A percentile compares a stretch with the other conserved stretches of the same genome.
phyloP scores from a whole-genome alignment of 495 filamentous ascomycete species.

The Annulohypoxylon moriforme region DNA sequence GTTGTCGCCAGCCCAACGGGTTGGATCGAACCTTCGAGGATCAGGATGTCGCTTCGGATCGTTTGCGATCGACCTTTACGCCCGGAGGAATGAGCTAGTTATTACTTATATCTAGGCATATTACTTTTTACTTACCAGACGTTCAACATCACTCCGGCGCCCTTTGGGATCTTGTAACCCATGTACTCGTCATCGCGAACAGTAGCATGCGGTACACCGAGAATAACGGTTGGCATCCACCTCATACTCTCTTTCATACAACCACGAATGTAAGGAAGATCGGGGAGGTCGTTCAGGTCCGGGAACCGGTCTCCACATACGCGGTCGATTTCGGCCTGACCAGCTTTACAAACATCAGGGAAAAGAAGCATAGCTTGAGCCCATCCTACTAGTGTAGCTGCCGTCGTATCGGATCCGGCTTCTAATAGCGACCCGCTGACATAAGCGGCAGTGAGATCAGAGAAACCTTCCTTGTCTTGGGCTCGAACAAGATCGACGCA shows the following conservation, averaged over 20 bases:
- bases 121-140: constrained; percentile 45
- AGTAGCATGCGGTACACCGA: constrained; percentile 64
- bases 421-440: constrained; percentile 65
- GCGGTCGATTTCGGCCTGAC: constrained; percentile 66
- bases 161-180: constrained; percentile 54
- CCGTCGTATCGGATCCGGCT: constrained; percentile 69
- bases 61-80: constrained; percentile 54
- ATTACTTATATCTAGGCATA: not conserved
- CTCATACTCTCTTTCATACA: constrained; percentile 66
- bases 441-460: constrained; percentile 56
- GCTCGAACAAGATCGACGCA: constrained; percentile 53
- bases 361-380: constrained; percentile 69
- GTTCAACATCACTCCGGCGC: constrained; percentile 49
- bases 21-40: constrained; percentile 60
- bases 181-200: constrained; percentile 59
- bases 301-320: constrained; percentile 62
- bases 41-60: constrained; percentile 56
- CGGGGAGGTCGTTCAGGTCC: constrained; percentile 58
- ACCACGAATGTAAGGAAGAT: constrained; percentile 61
- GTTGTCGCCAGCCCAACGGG: constrained; percentile 54
- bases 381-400: constrained; percentile 64
- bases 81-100: constrained; percentile 10
- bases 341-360: constrained; percentile 59
- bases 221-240: constrained; percentile 65
- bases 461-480: constrained; percentile 54